Evolutionary conservation across 75 land plant genomes (phyloP).

Genomic region (Sequoia sempervirens): DNA sequence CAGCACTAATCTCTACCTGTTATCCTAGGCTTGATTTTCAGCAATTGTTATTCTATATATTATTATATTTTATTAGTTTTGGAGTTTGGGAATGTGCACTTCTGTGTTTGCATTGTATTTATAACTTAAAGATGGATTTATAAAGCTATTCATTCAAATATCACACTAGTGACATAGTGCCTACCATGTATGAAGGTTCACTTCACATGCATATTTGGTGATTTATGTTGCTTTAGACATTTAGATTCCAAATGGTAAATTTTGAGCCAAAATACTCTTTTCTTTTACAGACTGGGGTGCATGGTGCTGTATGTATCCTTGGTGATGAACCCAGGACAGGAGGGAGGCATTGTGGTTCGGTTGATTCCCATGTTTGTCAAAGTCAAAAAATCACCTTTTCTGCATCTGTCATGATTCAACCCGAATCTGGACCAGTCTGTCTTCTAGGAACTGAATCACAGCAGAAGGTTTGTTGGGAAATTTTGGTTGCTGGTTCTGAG

Average conservation of each 20-base stretch:
- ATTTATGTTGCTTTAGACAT: background rate
- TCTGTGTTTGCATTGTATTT: no score
- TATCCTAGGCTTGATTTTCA: background rate
- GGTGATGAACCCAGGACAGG: conserved; percentile 88
- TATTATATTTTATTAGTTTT: no score
- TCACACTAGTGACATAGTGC: background rate
- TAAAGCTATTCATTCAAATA: background rate
- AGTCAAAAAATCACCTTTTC: conserved; percentile 81
- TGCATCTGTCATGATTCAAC: conserved; percentile 83
- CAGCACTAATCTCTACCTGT: background rate
- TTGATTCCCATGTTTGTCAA: conserved; percentile 76
- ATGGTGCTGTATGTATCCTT: conserved; percentile 88
- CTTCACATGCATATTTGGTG: background rate
- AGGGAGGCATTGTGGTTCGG: conserved; percentile 77
- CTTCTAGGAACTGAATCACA: conserved; percentile 84
- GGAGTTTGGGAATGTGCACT: no score
- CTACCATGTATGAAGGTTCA: background rate
- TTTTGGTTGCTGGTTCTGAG: conserved; percentile 91
- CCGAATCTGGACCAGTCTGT: conserved; percentile 99
- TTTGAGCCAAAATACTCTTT: background rate
- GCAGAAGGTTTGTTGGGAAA: conserved; percentile 80
- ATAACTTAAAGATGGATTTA: background rate
- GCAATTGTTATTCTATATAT: background rate
- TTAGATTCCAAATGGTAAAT: background rate
- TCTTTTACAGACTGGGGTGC: conserved; percentile 71